A percentile compares a stretch with the other conserved stretches of the same genome.
Conservation (phyloP, 257 asterid species). For the Solanum corneliomulleri region DNA sequence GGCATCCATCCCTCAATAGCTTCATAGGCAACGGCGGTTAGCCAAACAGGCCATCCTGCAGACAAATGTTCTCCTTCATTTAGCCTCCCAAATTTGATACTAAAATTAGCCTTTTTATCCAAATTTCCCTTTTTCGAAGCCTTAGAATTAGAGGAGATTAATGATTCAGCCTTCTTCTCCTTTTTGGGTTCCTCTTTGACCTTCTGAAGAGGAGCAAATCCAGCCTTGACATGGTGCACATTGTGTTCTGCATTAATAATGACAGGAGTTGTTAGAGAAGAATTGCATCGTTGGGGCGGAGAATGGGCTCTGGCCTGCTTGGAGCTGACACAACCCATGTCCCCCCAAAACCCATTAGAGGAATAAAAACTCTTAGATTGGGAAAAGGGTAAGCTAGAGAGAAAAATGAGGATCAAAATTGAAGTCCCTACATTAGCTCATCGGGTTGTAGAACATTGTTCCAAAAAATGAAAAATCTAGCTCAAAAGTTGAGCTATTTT, state of each 20-base stretch:
- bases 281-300: background rate
- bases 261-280: background rate
- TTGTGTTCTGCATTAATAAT: background rate
- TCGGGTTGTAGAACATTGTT: background rate
- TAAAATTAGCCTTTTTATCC: conserved; percentile 30
- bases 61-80: conserved; percentile 47
- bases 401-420: background rate
- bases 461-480: background rate
- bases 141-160: conserved; percentile 14
- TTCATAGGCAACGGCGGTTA: conserved; percentile 61
- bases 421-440: background rate
- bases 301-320: conserved; percentile 33
- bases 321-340: conserved; percentile 92
- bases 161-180: conserved; percentile 31
- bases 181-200: conserved; percentile 69
- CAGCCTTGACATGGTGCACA: conserved; percentile 9
- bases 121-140: conserved; percentile 21
- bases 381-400: background rate
- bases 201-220: conserved; percentile 55
- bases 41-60: conserved; percentile 89
- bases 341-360: conserved; percentile 61
- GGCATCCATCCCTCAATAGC: conserved; percentile 79
- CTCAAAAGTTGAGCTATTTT: background rate
- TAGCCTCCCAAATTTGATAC: conserved; percentile 62
- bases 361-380: background rate